These are phyloP conservation scores for Aspergillus bridgeri DNA, from an alignment of 495 filamentous ascomycete species.

Conservation along the genomic window DNA sequence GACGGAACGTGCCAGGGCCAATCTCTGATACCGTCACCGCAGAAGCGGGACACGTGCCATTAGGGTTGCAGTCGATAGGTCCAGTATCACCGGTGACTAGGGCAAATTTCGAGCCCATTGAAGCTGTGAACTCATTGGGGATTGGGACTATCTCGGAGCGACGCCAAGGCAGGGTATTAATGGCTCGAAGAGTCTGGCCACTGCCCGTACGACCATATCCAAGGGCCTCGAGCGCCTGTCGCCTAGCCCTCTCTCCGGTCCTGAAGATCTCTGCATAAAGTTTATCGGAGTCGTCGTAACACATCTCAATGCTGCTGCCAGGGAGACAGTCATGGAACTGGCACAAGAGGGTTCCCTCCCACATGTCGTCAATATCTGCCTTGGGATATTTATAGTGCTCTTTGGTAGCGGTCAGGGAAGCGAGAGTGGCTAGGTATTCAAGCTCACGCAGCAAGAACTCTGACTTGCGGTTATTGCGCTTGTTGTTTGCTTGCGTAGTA, in stretches of 20 bases:
- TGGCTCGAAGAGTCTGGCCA: slow-evolving; percentile 41
- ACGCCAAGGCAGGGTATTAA: slow-evolving; percentile 85
- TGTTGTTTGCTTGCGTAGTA: slow-evolving; percentile 96
- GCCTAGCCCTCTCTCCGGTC: slow-evolving; percentile 66
- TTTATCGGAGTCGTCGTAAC: slow-evolving; percentile 88
- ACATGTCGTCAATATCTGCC: slow-evolving; percentile 85
- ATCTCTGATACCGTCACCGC: slow-evolving; percentile 62
- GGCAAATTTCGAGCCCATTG: slow-evolving; percentile 40
- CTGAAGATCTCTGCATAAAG: slow-evolving; percentile 81
- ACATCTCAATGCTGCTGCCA: slow-evolving; percentile 95
- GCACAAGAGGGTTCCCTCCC: slow-evolving; percentile 81
- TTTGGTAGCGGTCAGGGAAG: slow-evolving; percentile 61
- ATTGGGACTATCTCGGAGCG: slow-evolving; percentile 69
- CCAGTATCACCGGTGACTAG: slow-evolving; percentile 44
- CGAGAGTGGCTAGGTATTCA: slow-evolving; percentile 83
- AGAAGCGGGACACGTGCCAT: slow-evolving; percentile 39
- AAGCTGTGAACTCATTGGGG: slow-evolving; percentile 33
- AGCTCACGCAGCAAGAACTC: slow-evolving; percentile 83
- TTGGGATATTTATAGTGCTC: slow-evolving; percentile 81
- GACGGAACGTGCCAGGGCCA: slow-evolving; percentile 66
- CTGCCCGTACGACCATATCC: slow-evolving; percentile 47
- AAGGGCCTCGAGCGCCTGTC: slow-evolving; percentile 63
- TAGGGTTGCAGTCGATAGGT: slow-evolving; percentile 45
- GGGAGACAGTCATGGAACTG: slow-evolving; percentile 98
- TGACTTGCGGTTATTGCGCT: slow-evolving; percentile 82